These are phyloP conservation scores for Epichloe bromicola DNA, from an alignment of 2,329 filamentous ascomycete species.

Conservation along the genomic window DNA sequence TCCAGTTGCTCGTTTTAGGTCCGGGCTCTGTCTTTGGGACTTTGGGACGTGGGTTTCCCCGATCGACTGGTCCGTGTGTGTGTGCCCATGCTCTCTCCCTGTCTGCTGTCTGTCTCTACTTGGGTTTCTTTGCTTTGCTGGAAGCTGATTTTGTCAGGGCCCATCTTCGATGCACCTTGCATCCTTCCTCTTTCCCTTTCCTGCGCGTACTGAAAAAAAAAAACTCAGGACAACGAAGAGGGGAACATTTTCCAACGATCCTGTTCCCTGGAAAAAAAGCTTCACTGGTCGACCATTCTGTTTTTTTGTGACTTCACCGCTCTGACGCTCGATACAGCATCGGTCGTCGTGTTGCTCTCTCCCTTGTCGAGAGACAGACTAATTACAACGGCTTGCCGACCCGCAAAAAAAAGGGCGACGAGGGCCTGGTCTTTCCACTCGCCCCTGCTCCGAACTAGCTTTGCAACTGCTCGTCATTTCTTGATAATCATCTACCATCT, in stretches of 20 bases:
- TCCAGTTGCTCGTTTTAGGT: background rate
- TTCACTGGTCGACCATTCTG: background rate
- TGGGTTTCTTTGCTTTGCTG: background rate
- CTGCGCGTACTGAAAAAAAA: background rate
- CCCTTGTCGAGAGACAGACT: slow-evolving; percentile 1
- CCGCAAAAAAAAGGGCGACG: slow-evolving; percentile 6
- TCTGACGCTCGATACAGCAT: background rate
- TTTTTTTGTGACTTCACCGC: background rate
- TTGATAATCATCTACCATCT: background rate
- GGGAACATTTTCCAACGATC: too few relatives aligned
- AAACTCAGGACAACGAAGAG: too few relatives aligned
- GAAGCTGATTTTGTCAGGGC: too few relatives aligned
- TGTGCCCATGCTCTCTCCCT: background rate
- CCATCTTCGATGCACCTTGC: too few relatives aligned
- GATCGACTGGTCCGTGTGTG: background rate
- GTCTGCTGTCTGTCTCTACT: background rate
- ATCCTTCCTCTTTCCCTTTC: background rate
- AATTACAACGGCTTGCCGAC: slow-evolving; percentile 1
- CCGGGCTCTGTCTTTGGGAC: background rate
- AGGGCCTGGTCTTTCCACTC: slow-evolving; percentile 1
- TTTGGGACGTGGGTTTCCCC: background rate
- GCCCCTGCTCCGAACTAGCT: slow-evolving; percentile 1
- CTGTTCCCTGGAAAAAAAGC: background rate
- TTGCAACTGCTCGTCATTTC: slow-evolving; percentile 1
- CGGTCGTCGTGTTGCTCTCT: background rate